A percentile compares a stretch with the other conserved stretches of the same genome.
Conservation (phyloP, 2,329 filamentous ascomycete species). For the Pyrenophora tritici-repentis region DNA sequence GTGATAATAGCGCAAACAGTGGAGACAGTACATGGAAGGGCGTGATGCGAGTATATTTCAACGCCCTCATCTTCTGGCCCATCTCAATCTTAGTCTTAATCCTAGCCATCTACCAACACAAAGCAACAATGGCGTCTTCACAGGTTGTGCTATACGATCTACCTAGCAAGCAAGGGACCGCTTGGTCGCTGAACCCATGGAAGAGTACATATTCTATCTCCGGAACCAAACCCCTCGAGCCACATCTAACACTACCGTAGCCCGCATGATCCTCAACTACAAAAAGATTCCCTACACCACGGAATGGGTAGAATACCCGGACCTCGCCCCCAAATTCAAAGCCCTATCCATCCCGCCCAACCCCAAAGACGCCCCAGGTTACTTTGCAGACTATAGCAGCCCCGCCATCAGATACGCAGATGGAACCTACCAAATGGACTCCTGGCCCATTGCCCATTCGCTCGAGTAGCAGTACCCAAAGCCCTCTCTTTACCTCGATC, state of each 20-base stretch:
- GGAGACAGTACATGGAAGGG: constrained; percentile 1
- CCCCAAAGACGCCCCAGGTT: constrained; percentile 36
- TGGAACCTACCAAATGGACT: constrained; percentile 68
- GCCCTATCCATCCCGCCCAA: constrained; percentile 54
- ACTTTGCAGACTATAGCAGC: constrained; percentile 55
- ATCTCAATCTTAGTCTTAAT: background rate
- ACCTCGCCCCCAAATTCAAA: constrained; percentile 62
- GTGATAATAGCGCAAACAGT: background rate
- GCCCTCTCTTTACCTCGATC: constrained; percentile 63
- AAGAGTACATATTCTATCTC: constrained; percentile 58
- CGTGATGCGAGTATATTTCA: background rate
- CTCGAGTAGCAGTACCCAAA: constrained; percentile 65
- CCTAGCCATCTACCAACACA: background rate
- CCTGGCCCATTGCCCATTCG: constrained; percentile 60
- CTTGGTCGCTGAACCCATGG: constrained; percentile 74
- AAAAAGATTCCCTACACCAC: constrained; percentile 71
- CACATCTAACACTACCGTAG: constrained; percentile 47
- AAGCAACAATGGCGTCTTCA: constrained; percentile 28
- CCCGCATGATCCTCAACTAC: constrained; percentile 68
- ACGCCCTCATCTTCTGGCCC: background rate
- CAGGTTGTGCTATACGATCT: constrained; percentile 66
- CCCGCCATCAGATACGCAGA: constrained; percentile 63
- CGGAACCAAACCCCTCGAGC: background rate
- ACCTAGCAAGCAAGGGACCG: constrained; percentile 56
- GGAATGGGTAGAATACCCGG: constrained; percentile 71